These are phyloP conservation scores for Polyporus tsugae DNA, from an alignment of 1,284 basidiomycete genomes.

Conservation along the genomic window DNA sequence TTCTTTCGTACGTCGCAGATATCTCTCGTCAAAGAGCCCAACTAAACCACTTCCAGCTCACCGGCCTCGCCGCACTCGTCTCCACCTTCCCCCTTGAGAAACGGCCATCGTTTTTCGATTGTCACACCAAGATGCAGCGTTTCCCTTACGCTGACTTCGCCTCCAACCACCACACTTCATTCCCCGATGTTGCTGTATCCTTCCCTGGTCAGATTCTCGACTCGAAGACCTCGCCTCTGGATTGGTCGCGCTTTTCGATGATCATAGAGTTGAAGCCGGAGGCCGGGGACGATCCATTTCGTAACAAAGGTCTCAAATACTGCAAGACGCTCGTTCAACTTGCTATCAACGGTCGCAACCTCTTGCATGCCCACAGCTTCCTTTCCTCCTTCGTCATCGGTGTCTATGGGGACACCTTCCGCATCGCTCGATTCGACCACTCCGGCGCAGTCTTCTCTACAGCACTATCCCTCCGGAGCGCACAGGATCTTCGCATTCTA, in stretches of 20 bases:
- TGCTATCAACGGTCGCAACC: conserved; percentile 20
- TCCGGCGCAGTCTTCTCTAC: conserved; percentile 12
- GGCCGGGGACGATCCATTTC: conserved; percentile 8
- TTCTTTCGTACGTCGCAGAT: neutral
- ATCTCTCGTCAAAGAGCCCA: neutral
- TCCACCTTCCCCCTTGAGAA: conserved; percentile 1
- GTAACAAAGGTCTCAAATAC: neutral
- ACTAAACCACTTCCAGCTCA: neutral
- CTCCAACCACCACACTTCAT: neutral
- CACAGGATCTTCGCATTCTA: neutral
- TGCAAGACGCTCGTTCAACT: conserved; percentile 16
- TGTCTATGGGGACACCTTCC: conserved; percentile 10
- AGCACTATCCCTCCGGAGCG: neutral
- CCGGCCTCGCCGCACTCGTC: conserved; percentile 9
- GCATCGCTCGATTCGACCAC: conserved; percentile 19
- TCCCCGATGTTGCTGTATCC: conserved; percentile 6
- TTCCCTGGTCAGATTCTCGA: conserved; percentile 1
- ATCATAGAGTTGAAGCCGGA: conserved; percentile 5
- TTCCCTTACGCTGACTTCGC: neutral
- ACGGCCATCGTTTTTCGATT: conserved; percentile 5
- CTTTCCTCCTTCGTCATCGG: conserved; percentile 23
- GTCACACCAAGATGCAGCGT: neutral
- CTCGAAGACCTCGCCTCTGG: neutral
- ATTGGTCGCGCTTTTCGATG: neutral
- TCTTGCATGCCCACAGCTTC: conserved; percentile 23